Evolutionary conservation across 441 rosid species (phyloP).

Genomic region (Geranium incanum): DNA sequence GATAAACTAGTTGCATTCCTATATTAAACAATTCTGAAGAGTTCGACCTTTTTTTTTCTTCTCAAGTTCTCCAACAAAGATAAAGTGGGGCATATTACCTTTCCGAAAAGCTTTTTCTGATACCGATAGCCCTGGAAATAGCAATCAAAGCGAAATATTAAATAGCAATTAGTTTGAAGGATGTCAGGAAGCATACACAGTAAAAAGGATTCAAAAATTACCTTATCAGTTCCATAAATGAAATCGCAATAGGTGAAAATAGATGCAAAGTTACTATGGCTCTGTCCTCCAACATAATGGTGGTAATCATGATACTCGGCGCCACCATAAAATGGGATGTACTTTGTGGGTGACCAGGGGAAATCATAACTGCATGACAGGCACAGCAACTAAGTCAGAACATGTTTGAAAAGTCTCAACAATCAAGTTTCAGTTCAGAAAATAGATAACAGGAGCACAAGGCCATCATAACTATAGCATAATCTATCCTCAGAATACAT

Average conservation of each 20-base stretch:
- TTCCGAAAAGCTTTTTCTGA: conserved; percentile 65
- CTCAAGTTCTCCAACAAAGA: neutral
- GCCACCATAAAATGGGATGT: conserved; percentile 83
- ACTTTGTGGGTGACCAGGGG: conserved; percentile 74
- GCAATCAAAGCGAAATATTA: conserved; percentile 12
- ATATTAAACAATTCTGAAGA: too few species aligned
- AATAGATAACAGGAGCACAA: conserved; percentile 8
- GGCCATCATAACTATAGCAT: neutral
- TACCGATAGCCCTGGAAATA: conserved; percentile 63
- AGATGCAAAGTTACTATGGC: conserved; percentile 91
- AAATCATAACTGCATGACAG: conserved; percentile 57
- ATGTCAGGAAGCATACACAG: neutral
- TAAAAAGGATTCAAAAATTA: conserved; percentile 17
- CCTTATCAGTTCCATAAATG: conserved; percentile 90
- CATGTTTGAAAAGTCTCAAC: neutral
- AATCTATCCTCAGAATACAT: too few species aligned
- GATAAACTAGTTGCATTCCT: too few species aligned
- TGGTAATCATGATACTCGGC: conserved; percentile 92
- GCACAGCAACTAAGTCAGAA: conserved; percentile 9
- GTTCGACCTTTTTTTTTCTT: neutral
- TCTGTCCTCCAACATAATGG: conserved; percentile 83
- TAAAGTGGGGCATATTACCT: conserved; percentile 37
- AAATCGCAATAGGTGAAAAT: conserved; percentile 88
- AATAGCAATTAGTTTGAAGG: neutral
- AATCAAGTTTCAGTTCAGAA: neutral